Conservation (phyloP, 495 filamentous ascomycete genomes). For the Penicillium longicatenatum region DNA sequence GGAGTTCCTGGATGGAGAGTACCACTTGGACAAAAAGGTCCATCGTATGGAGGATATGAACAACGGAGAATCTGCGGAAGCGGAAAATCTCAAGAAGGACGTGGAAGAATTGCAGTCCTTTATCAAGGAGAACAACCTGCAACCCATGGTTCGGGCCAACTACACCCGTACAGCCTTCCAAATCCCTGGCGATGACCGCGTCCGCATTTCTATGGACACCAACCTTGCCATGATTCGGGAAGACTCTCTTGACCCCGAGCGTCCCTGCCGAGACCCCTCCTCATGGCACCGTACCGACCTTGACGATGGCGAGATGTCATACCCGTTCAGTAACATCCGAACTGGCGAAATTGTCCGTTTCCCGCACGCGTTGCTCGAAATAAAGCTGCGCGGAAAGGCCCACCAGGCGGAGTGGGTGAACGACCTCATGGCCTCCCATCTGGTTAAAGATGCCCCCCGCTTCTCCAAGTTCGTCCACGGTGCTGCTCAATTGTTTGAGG, state of each 20-base stretch:
- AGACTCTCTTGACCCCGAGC: slow-evolving; percentile 77
- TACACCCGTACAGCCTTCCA: slow-evolving; percentile 96
- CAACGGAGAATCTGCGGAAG: slow-evolving; percentile 60
- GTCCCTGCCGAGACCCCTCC: slow-evolving; percentile 83
- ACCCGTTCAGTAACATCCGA: slow-evolving; percentile 80
- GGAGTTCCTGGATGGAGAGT: slow-evolving; percentile 81
- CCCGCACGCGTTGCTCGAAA: slow-evolving; percentile 87
- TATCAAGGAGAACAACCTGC: slow-evolving; percentile 72
- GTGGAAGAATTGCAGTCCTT: slow-evolving; percentile 80
- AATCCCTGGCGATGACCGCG: slow-evolving; percentile 87
- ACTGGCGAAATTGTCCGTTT: slow-evolving; percentile 93
- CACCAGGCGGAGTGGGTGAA: slow-evolving; percentile 83
- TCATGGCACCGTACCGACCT: slow-evolving; percentile 93
- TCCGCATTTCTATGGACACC: slow-evolving; percentile 91
- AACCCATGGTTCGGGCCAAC: slow-evolving; percentile 87
- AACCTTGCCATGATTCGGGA: slow-evolving; percentile 91
- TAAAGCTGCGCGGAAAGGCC: slow-evolving; percentile 78
- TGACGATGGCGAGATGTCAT: slow-evolving; percentile 78
- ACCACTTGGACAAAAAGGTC: slow-evolving; percentile 88
- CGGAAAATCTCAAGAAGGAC: slow-evolving; percentile 61
- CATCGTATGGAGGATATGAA: slow-evolving; percentile 74
- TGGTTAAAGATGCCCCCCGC: slow-evolving; percentile 82
- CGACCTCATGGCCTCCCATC: slow-evolving; percentile 87
- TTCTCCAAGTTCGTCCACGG: slow-evolving; percentile 98
- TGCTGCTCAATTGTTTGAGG: slow-evolving; percentile 87